phyloP scores from a whole-genome alignment of 1,284 basidiomycete genomes.

The Ceratobasidium sp. region DNA sequence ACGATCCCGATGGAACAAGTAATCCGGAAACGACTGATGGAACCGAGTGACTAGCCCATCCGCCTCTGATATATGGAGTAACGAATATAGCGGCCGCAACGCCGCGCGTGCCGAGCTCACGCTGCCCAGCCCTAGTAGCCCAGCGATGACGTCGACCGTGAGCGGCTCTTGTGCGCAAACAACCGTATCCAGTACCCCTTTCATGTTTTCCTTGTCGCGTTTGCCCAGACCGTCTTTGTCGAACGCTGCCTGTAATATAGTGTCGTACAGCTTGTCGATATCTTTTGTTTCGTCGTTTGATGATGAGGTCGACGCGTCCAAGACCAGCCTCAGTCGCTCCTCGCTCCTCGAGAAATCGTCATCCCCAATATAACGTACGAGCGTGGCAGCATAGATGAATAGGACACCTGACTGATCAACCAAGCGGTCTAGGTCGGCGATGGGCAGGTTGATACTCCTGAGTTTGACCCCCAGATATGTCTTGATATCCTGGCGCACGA shows the following conservation, averaged over 20 bases:
- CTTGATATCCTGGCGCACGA: too few species aligned
- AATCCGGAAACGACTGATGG: conserved; percentile 24
- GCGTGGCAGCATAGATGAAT: too few species aligned
- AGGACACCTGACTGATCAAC: too few species aligned
- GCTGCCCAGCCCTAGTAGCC: background rate
- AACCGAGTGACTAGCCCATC: background rate
- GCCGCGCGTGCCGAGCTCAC: background rate
- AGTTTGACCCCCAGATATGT: too few species aligned
- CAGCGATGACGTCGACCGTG: background rate
- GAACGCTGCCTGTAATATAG: conserved; percentile 11
- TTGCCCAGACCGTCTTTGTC: background rate
- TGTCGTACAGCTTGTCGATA: background rate
- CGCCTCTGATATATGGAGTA: background rate
- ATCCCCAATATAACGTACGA: too few species aligned
- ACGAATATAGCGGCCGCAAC: background rate
- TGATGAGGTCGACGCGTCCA: background rate
- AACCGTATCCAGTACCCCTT: background rate
- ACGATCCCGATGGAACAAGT: background rate
- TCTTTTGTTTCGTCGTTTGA: background rate
- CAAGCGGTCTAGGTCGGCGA: too few species aligned
- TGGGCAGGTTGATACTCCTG: too few species aligned
- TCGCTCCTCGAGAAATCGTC: background rate
- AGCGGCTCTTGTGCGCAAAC: conserved; percentile 13
- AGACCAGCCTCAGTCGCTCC: background rate
- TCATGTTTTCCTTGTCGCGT: background rate